Conservation (phyloP, 2,329 filamentous ascomycete genomes). For the Colletotrichum phormii region DNA sequence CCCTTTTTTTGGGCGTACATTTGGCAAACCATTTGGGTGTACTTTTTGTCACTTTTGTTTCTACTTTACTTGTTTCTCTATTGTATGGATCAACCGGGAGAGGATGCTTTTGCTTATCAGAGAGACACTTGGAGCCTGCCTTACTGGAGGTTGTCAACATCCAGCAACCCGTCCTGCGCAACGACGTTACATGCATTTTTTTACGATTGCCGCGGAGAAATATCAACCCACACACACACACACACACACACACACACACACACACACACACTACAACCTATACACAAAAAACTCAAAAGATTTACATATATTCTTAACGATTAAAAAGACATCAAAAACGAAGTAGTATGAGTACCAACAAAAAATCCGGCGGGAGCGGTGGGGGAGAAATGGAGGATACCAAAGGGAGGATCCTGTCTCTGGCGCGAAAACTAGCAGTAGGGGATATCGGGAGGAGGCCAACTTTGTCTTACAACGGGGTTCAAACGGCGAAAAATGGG, state of each 20-base stretch:
- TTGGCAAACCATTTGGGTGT: slow-evolving; percentile 23
- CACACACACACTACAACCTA: too few species aligned
- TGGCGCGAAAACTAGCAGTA: background rate
- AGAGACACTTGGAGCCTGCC: background rate
- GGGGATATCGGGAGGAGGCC: background rate
- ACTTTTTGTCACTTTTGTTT: background rate
- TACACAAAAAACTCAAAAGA: background rate
- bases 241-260: too few species aligned
- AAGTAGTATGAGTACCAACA: background rate
- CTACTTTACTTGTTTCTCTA: background rate
- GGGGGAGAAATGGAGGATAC: background rate
- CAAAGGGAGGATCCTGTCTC: background rate
- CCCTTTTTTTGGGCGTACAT: slow-evolving; percentile 10
- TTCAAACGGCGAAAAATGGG: slow-evolving; percentile 5
- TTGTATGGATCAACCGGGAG: background rate
- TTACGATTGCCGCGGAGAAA: slow-evolving; percentile 22
- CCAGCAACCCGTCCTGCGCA: background rate
- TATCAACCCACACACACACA: slow-evolving; percentile 1
- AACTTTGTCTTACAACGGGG: background rate
- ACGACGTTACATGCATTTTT: slow-evolving; percentile 27
- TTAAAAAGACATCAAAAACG: background rate
- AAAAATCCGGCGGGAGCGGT: background rate
- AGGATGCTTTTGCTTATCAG: slow-evolving; percentile 20
- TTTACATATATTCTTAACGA: slow-evolving; percentile 23
- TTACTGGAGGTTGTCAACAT: background rate